Percentiles rank a stretch among this genome's conserved stretches.
phyloP scores from a whole-genome alignment of 306 rosid species.

The Acmispon strigosus region DNA sequence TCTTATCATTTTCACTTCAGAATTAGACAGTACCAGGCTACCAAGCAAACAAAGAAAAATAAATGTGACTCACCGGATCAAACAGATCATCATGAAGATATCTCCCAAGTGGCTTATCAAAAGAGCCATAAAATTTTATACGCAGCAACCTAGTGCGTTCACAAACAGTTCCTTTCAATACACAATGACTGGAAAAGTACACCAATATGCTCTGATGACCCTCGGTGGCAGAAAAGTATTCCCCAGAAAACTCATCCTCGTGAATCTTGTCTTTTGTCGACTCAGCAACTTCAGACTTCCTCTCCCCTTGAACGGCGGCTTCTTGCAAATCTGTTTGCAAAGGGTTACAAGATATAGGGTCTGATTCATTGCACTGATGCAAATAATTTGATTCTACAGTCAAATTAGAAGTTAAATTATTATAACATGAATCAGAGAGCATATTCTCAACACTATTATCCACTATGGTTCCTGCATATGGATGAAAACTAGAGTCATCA shows the following conservation, averaged over 20 bases:
- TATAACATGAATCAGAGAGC: slow-evolving; percentile 28
- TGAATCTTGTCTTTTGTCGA: slow-evolving; percentile 36
- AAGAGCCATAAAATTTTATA: slow-evolving; percentile 84
- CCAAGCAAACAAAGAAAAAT: neutral
- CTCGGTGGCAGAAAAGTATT: slow-evolving; percentile 80
- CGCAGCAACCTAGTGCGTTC: slow-evolving; percentile 87
- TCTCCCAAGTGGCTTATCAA: slow-evolving; percentile 96
- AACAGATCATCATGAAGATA: slow-evolving; percentile 84
- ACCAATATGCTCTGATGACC: slow-evolving; percentile 93
- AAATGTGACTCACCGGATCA: slow-evolving; percentile 49
- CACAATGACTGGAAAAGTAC: slow-evolving; percentile 86
- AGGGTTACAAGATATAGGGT: slow-evolving; percentile 22
- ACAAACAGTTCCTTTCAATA: slow-evolving; percentile 71
- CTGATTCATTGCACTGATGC: slow-evolving; percentile 33
- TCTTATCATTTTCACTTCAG: slow-evolving; percentile 13
- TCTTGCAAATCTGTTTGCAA: slow-evolving; percentile 43
- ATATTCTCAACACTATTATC: slow-evolving; percentile 27
- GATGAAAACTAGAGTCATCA: slow-evolving; percentile 32
- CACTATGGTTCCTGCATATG: slow-evolving; percentile 30
- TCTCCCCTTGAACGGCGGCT: slow-evolving; percentile 31
- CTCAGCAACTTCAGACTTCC: slow-evolving; percentile 38
- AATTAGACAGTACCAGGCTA: neutral
- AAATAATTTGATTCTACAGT: slow-evolving; percentile 24
- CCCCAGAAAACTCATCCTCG: slow-evolving; percentile 64
- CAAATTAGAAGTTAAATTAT: slow-evolving; percentile 35